A percentile compares a stretch with the other conserved stretches of the same genome.
Evolutionary conservation across 2,329 filamentous ascomycete species (phyloP).

Genomic region (Didymella glomerata): DNA sequence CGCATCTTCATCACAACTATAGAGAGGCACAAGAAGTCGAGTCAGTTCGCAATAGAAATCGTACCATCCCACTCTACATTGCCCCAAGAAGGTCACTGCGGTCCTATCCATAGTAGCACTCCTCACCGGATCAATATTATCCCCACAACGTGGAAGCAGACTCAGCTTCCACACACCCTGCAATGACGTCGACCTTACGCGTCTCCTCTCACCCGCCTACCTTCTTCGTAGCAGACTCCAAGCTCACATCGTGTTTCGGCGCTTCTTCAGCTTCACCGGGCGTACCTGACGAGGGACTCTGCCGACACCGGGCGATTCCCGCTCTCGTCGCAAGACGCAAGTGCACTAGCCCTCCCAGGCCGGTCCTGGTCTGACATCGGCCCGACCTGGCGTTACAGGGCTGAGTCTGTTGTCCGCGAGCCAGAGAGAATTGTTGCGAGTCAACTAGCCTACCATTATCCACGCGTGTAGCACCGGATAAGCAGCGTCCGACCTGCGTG

Average conservation of each 20-base stretch:
- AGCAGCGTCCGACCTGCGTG: neutral
- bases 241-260: constrained; percentile 2
- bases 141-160: constrained; percentile 13
- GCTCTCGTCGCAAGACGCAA: neutral
- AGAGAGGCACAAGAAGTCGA: neutral
- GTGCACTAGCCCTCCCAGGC: neutral
- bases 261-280: constrained; percentile 13
- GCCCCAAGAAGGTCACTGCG: constrained; percentile 3
- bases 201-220: constrained; percentile 2
- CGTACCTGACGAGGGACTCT: constrained; percentile 8
- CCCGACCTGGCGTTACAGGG: constrained; percentile 11
- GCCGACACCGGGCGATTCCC: constrained; percentile 1
- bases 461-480: constrained; percentile 3
- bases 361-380: constrained; percentile 6
- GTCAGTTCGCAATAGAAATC: constrained; percentile 1
- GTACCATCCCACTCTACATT: constrained; percentile 5
- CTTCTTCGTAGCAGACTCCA: neutral
- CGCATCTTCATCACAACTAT: constrained; percentile 2
- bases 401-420: constrained; percentile 9
- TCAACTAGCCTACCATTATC: constrained; percentile 8
- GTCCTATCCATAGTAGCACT: neutral
- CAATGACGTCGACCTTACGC: constrained; percentile 16
- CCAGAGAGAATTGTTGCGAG: constrained; percentile 1
- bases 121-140: constrained; percentile 9
- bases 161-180: constrained; percentile 7